These are phyloP conservation scores for Kodamaea sp. DNA, from an alignment of 1,139 yeast species.

Conservation along the genomic window DNA sequence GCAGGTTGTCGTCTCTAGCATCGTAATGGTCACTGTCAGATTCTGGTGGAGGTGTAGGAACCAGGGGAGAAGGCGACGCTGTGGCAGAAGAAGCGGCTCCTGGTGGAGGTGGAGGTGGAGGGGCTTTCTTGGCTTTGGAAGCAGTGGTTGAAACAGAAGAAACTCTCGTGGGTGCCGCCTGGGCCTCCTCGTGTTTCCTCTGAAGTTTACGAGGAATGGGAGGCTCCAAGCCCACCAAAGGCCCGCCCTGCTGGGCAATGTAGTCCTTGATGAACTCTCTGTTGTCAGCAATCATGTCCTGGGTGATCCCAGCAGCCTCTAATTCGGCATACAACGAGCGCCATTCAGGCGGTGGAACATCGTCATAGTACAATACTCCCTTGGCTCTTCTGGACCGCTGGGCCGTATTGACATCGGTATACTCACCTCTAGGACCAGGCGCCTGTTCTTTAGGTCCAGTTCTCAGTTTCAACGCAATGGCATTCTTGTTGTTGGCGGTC, in stretches of 20 bases:
- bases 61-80: slow-evolving; percentile 7
- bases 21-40: slow-evolving; percentile 3
- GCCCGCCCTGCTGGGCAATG: slow-evolving; percentile 77
- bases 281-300: slow-evolving; percentile 88
- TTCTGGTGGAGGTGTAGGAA: slow-evolving; percentile 7
- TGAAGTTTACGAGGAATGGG: slow-evolving; percentile 71
- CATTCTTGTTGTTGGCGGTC: slow-evolving; percentile 82
- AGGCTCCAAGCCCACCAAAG: slow-evolving; percentile 82
- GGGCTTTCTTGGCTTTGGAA: slow-evolving; percentile 37
- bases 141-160: too few relatives aligned
- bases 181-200: slow-evolving; percentile 10
- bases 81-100: slow-evolving; percentile 3
- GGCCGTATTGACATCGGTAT: slow-evolving; percentile 46
- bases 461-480: slow-evolving; percentile 70
- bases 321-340: slow-evolving; percentile 70
- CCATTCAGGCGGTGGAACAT: slow-evolving; percentile 86
- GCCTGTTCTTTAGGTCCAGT: slow-evolving; percentile 35
- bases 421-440: slow-evolving; percentile 79
- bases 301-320: slow-evolving; percentile 78
- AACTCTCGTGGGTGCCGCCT: slow-evolving; percentile 10
- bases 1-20: slow-evolving; percentile 8
- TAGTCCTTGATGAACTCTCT: slow-evolving; percentile 79
- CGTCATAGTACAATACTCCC: slow-evolving; percentile 73
- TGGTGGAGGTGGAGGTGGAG: slow-evolving; percentile 50
- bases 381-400: slow-evolving; percentile 59